These are phyloP conservation scores for Sporothrix curviconia DNA, from an alignment of 2,329 filamentous ascomycete genomes.

Conservation along the genomic window DNA sequence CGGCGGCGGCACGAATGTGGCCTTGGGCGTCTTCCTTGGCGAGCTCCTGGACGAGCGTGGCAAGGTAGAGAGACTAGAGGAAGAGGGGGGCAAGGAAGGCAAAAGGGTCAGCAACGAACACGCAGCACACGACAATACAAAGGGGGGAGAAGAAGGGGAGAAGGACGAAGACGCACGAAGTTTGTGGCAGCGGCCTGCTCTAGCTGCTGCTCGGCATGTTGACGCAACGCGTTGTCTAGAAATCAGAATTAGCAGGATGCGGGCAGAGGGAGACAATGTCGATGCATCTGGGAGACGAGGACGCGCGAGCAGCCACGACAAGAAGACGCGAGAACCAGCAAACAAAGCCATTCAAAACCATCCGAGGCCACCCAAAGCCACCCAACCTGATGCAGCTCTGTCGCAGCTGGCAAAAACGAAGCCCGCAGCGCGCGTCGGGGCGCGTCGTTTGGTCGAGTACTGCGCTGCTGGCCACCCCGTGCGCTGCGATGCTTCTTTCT, in stretches of 20 bases:
- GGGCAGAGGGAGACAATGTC: too few relatives aligned
- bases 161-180: constrained; percentile 60
- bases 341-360: not conserved
- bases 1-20: constrained; percentile 86
- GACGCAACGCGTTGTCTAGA: constrained; percentile 79
- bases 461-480: constrained; percentile 27
- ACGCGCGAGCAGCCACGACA: not conserved
- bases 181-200: constrained; percentile 86
- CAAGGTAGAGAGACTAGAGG: constrained; percentile 77
- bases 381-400: not conserved
- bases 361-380: too few relatives aligned
- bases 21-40: constrained; percentile 80
- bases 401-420: not conserved
- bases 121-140: not conserved
- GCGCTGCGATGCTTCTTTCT: too few relatives aligned
- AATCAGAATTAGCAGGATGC: not conserved
- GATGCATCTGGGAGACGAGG: too few relatives aligned
- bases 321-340: not conserved
- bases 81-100: constrained; percentile 10
- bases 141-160: not conserved
- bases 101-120: constrained; percentile 1
- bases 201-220: constrained; percentile 90
- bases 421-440: constrained; percentile 7
- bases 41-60: constrained; percentile 86
- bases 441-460: constrained; percentile 3